Base-by-base conservation (phyloP, 1,139 yeast genomes). In the Hemisphaericaspora xylofermentans region DNA sequence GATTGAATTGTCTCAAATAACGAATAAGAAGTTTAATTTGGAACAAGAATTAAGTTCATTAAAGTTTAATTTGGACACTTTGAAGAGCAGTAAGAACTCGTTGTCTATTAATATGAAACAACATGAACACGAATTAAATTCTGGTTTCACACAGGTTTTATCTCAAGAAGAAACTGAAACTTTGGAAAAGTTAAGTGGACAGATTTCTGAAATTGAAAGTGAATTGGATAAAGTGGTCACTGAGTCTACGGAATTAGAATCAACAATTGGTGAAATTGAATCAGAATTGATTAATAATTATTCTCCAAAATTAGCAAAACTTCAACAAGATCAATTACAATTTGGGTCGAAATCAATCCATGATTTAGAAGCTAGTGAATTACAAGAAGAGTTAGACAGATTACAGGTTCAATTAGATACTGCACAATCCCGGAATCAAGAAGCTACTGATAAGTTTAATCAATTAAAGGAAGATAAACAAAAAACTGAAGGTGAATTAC, bases 231-330 rank as follows among this genome's bases (percentile, higher is more conserved):
- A 57, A 3, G 56, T 76, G 0, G 73, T 74, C 0, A 71, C 69
- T 8, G 56, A 68, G 38, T 62, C 82, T 21, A 62, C 78, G 2
- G 72, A 66, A 6, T 48, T 80, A 16, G 87, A 84, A 43, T 64
- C 80, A 6, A 64, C 66, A 16, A 62, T 78, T n/a, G 72, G 80
- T 1, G 61, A 65, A 4, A 56, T 78, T 21, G 79, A 78, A 41
- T 74, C 86, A 4, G 89, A 84, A 48, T 60, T 88, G 38, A 62
- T 68, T 13, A 81, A 81, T 36, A 82, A 76, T 41, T 66, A 56
- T 40, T 51, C 47, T 26, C 72, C 72, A 0, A 61, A 60, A 35
- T 36, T 42, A 35, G 36, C 30, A 9, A 30, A 42, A 16, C 40
- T 43, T 17, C 18, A 31, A 6, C 46, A 42, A 39, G 47, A 46